A percentile compares a stretch with the other conserved stretches of the same genome.
These are phyloP conservation scores for Podospora anserina DNA, from an alignment of 495 filamentous ascomycete species.

Conservation along the genomic window DNA sequence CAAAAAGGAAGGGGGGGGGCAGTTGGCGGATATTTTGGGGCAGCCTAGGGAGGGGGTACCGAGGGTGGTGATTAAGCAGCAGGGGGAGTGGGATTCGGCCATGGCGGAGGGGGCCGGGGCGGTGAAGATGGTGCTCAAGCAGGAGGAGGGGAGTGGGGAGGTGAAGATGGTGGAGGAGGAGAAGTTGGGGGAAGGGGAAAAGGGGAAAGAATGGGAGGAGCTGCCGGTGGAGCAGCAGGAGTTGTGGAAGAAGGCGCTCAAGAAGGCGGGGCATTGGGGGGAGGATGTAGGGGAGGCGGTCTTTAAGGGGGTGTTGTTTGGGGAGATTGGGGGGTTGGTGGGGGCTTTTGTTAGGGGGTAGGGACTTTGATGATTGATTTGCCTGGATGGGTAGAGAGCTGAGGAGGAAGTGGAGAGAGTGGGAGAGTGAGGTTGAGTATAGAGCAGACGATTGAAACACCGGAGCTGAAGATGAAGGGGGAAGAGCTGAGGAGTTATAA, in stretches of 20 bases:
- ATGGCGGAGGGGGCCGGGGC: neutral
- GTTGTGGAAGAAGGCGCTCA: conserved; percentile 66
- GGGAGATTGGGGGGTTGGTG: conserved; percentile 59
- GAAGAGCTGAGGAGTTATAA: too few relatives aligned
- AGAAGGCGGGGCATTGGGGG: conserved; percentile 69
- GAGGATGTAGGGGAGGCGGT: conserved; percentile 68
- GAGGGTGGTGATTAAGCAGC: neutral
- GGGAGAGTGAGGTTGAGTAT: too few relatives aligned
- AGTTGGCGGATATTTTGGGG: neutral
- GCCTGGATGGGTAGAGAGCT: too few relatives aligned
- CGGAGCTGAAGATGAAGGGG: too few relatives aligned
- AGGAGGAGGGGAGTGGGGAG: conserved; percentile 27
- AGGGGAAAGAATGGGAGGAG: conserved; percentile 62
- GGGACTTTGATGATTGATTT: neutral
- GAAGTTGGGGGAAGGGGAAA: conserved; percentile 45
- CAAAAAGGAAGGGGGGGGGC: neutral
- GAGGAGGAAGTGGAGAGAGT: too few relatives aligned
- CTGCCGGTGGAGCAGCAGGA: conserved; percentile 55
- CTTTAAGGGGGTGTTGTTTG: conserved; percentile 71
- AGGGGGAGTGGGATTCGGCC: conserved; percentile 1
- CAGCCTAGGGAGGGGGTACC: neutral
- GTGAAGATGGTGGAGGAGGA: conserved; percentile 45
- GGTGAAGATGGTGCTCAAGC: conserved; percentile 20
- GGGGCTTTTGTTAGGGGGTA: conserved; percentile 43
- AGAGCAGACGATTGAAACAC: too few relatives aligned